Conservation (phyloP, 2,329 filamentous ascomycete species). For the Camillea tinctor region DNA sequence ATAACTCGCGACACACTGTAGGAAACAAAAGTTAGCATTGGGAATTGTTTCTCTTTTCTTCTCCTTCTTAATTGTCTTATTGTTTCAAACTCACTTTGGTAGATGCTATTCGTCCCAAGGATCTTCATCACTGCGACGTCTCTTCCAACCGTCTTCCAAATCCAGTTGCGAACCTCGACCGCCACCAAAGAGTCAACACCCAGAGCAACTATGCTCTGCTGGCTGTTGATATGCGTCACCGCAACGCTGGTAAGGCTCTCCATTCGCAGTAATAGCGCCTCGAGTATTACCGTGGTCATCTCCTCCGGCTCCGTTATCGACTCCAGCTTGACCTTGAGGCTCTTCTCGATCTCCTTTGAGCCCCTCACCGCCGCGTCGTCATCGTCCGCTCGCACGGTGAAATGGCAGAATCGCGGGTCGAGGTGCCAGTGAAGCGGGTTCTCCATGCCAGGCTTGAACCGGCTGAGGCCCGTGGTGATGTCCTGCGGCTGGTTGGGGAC, state of each 20-base stretch:
- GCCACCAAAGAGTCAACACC: slow-evolving; percentile 43
- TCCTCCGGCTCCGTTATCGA: slow-evolving; percentile 18
- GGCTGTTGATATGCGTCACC: slow-evolving; percentile 28
- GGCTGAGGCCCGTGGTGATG: slow-evolving; percentile 41
- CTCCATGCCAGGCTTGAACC: slow-evolving; percentile 33
- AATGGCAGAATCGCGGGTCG: slow-evolving; percentile 45
- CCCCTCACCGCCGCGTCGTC: slow-evolving; percentile 8
- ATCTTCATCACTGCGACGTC: slow-evolving; percentile 35
- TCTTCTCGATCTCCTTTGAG: slow-evolving; percentile 10
- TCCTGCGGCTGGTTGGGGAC: slow-evolving; percentile 26
- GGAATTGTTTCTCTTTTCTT: too few relatives aligned
- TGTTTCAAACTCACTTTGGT: slow-evolving; percentile 19
- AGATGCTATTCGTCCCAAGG: slow-evolving; percentile 25
- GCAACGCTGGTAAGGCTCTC: slow-evolving; percentile 33
- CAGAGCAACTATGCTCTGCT: slow-evolving; percentile 36
- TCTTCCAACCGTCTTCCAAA: slow-evolving; percentile 32
- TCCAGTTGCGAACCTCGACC: slow-evolving; percentile 41
- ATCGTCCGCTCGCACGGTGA: slow-evolving; percentile 21
- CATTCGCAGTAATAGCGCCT: slow-evolving; percentile 30
- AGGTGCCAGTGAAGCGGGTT: slow-evolving; percentile 41
- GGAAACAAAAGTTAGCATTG: not conserved
- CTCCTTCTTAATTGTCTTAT: too few relatives aligned
- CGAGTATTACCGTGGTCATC: slow-evolving; percentile 26
- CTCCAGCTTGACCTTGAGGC: slow-evolving; percentile 31
- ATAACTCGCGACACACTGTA: not conserved